Conservation (phyloP, 495 filamentous ascomycete species). For the Penicillium cosmopolitanum region DNA sequence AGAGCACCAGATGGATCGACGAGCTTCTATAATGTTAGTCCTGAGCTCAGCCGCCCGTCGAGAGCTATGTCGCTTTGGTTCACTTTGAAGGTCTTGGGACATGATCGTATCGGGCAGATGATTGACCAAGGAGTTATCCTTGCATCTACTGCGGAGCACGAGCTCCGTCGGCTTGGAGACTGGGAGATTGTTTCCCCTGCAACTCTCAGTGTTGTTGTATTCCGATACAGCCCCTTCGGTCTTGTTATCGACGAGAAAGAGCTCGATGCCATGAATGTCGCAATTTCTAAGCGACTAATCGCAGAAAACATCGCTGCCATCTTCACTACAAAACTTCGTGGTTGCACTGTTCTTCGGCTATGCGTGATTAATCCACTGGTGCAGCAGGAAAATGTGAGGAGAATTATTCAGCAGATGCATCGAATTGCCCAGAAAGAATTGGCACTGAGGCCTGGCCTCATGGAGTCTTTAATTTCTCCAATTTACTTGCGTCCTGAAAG, state of each 20-base stretch:
- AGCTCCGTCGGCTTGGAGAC: background rate
- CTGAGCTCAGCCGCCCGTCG: background rate
- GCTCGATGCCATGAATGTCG: background rate
- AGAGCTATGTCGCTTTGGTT: constrained; percentile 2
- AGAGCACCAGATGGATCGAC: constrained; percentile 1
- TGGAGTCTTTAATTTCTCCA: background rate
- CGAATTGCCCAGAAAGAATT: constrained; percentile 1
- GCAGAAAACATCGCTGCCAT: constrained; percentile 2
- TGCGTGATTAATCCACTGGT: constrained; percentile 1
- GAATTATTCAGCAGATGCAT: background rate
- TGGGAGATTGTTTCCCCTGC: background rate
- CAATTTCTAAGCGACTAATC: background rate
- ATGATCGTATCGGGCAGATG: background rate
- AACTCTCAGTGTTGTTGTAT: constrained; percentile 1
- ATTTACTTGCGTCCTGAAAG: background rate
- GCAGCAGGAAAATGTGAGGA: background rate
- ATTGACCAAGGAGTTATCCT: background rate
- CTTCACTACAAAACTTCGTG: constrained; percentile 2
- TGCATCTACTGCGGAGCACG: background rate
- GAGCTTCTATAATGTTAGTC: background rate
- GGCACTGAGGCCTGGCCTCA: background rate
- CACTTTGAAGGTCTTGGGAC: background rate
- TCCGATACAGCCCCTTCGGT: background rate
- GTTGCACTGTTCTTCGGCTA: background rate
- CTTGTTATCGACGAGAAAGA: background rate